phyloP scores from a whole-genome alignment of 148 eudicot genomes.

The Camellia lanceoleosa region DNA sequence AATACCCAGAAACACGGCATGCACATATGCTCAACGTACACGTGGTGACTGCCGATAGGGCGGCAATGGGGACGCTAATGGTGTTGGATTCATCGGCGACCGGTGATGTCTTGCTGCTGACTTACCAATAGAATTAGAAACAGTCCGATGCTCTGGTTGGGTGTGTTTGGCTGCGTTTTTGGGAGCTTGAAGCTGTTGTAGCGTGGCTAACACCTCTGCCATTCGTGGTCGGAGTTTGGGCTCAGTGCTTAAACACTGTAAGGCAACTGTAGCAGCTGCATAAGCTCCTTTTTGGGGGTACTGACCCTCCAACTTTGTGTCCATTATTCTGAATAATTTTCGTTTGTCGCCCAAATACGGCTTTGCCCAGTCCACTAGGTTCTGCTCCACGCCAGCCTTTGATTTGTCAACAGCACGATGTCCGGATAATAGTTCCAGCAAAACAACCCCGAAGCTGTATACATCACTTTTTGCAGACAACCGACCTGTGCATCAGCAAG shows the following conservation, averaged over 20 bases:
- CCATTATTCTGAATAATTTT: conserved; percentile 67
- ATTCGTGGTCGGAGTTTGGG: conserved; percentile 61
- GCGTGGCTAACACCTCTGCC: conserved; percentile 62
- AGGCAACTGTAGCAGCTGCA: conserved; percentile 55
- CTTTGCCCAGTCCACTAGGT: conserved; percentile 69
- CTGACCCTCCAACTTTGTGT: conserved; percentile 64
- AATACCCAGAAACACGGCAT: background rate
- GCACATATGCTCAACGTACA: conserved; percentile 25
- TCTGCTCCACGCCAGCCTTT: conserved; percentile 43
- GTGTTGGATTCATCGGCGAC: conserved; percentile 42
- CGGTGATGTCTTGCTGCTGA: conserved; percentile 40
- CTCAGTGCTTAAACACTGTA: conserved; percentile 47
- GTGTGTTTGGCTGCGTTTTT: conserved; percentile 38
- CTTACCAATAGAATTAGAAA: conserved; percentile 27
- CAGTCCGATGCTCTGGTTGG: conserved; percentile 24
- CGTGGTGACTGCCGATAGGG: conserved; percentile 39
- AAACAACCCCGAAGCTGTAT: conserved; percentile 75
- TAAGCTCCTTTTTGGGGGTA: conserved; percentile 69
- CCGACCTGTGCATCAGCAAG: conserved; percentile 41
- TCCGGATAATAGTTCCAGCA: conserved; percentile 63
- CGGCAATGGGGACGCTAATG: conserved; percentile 57
- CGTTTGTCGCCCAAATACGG: conserved; percentile 57
- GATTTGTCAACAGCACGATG: conserved; percentile 68
- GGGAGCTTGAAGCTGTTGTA: conserved; percentile 63
- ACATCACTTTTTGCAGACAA: conserved; percentile 67